Base-by-base conservation (phyloP, 2,329 filamentous ascomycete species). In the Stachybotrys chartarum region DNA sequence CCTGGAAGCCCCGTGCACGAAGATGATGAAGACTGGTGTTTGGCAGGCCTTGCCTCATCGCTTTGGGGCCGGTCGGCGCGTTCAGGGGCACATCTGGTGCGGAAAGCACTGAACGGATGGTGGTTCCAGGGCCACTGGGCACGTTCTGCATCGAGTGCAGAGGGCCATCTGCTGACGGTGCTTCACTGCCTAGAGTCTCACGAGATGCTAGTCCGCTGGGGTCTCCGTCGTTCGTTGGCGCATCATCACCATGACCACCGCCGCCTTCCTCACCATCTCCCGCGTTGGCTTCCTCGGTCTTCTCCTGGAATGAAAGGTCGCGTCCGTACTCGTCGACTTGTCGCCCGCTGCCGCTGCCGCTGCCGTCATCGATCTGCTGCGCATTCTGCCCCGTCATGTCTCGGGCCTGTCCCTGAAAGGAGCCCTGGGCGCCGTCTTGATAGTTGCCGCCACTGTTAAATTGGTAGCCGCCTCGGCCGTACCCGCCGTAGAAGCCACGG, bases 11-110 rank as follows among this genome's bases (percentile, higher is more conserved):
- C 59, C 77, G 72, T 30, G 81, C 81, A 59, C 83, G 76, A 68
- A 86, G 68, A 63, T 88, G 82, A 60, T 85, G 81, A 54, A 89
- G 81, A 61, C 88, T 90, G 56, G 87, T 92, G 70, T 95, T 95
- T 53, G 90, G 88, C 11, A 91, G 77, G 32, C 91, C 91, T 71
- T 94, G 88, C 59, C 93, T 83, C 90, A 97, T 96, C 17, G 94
- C 94, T 72, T 94, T 92, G 51, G 94, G 94, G 10, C 92, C 94
- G 54, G 88, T 96, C 31, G 94, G 94, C 31, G 94, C 94, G 73
- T 80, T 90, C 73, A 85, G 70, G 49, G 84, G 84, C 53, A 74
- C 71, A 63, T 75, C 70, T 59, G 74, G 70, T 56, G 62, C 66
- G 54, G 70, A 57, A 56, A 66, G 55, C 31, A 71, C 65, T 52